These are phyloP conservation scores for Boechera retrofracta DNA, from an alignment of 345 rosid species.

Conservation along the genomic window DNA sequence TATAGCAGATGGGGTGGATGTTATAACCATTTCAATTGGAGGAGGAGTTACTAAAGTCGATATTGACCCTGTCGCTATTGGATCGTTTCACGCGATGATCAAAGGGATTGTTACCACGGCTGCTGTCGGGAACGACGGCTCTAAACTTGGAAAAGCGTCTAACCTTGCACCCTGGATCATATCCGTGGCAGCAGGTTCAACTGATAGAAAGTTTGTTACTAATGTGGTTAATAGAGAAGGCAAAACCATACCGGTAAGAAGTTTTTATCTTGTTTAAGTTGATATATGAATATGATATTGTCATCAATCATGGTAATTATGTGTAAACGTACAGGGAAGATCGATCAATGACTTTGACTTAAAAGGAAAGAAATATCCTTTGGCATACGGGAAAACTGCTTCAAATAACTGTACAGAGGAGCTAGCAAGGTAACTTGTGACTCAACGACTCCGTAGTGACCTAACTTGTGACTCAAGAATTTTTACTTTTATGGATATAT, in stretches of 20 bases:
- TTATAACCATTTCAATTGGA: constrained; percentile 77
- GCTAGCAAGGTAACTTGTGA: constrained; percentile 33
- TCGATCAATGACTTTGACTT: constrained; percentile 44
- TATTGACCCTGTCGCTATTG: constrained; percentile 55
- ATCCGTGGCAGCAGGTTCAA: constrained; percentile 68
- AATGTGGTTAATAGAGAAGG: constrained; percentile 55
- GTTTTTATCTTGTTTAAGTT: constrained; percentile 1
- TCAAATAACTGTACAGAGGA: constrained; percentile 12
- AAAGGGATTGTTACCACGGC: constrained; percentile 66
- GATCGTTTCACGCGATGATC: constrained; percentile 61
- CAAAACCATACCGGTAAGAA: constrained; percentile 47
- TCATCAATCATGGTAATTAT: neutral
- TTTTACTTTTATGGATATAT: neutral
- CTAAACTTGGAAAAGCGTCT: constrained; percentile 39
- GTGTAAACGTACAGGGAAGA: constrained; percentile 38
- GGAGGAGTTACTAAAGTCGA: constrained; percentile 47
- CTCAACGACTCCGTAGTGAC: neutral
- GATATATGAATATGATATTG: neutral
- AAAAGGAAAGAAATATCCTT: constrained; percentile 40
- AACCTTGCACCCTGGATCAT: constrained; percentile 70
- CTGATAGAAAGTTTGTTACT: constrained; percentile 60
- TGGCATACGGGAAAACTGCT: constrained; percentile 38
- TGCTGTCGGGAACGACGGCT: constrained; percentile 58
- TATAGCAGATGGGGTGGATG: constrained; percentile 60
- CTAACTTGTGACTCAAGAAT: constrained; percentile 41